phyloP scores from a whole-genome alignment of 352 stramenopile genomes.

The Phytophthora ramorum region DNA sequence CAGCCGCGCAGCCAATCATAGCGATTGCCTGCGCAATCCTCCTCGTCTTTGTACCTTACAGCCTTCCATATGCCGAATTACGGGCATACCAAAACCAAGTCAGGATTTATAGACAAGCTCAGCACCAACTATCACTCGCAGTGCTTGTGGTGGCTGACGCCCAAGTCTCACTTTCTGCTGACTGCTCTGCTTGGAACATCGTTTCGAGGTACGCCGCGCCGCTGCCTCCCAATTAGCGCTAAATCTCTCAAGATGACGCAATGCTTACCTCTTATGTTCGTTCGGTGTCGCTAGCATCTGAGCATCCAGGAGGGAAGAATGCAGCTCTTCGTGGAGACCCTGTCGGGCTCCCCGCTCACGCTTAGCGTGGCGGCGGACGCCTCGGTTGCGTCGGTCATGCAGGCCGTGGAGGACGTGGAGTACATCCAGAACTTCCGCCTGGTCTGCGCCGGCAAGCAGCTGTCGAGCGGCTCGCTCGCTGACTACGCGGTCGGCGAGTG shows the following conservation, averaged over 20 bases:
- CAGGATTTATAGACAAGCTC: conserved; percentile 9
- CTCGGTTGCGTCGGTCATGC: conserved; percentile 93
- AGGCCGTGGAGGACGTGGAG: conserved; percentile 95
- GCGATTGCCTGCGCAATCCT: background rate
- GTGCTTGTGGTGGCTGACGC: background rate
- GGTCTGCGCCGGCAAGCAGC: conserved; percentile 84
- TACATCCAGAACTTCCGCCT: conserved; percentile 95
- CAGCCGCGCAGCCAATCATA: conserved; percentile 27
- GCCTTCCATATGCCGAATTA: conserved; percentile 11
- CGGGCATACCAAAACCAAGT: conserved; percentile 9
- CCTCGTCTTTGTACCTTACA: conserved; percentile 3
- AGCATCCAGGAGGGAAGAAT: conserved; percentile 95
- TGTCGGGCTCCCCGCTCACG: conserved; percentile 84
- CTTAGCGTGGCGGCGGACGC: conserved; percentile 84
- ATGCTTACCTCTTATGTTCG: conserved; percentile 7
- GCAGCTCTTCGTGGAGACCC: conserved; percentile 95
- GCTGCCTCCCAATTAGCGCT: background rate
- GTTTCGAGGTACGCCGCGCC: conserved; percentile 57
- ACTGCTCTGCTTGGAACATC: conserved; percentile 91
- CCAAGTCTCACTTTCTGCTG: conserved; percentile 89
- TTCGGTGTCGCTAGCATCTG: conserved; percentile 67
- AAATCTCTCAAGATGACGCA: background rate
- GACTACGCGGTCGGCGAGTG: conserved; percentile 94
- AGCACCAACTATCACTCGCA: conserved; percentile 12
- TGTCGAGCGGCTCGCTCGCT: conserved; percentile 87